These are phyloP conservation scores for Pleurotus ostreatus DNA, from an alignment of 768 basidiomycete species.

Conservation along the genomic window DNA sequence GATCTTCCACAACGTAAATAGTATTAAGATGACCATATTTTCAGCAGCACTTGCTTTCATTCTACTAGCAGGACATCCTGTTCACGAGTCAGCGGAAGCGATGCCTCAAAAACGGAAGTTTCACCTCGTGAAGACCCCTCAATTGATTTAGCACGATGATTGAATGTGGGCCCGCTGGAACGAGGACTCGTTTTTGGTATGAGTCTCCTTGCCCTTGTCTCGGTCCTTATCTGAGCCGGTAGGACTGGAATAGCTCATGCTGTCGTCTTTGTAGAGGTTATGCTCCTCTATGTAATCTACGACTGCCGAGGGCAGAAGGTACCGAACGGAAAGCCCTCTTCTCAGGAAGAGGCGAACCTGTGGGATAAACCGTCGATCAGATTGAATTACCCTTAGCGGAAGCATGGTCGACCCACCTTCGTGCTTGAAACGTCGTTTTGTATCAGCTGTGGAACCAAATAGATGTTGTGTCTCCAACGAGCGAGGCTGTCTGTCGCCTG, in stretches of 20 bases:
- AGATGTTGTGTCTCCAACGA: constrained; percentile 79
- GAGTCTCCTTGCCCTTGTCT: background rate
- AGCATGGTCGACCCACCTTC: constrained; percentile 46
- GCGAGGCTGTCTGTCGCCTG: constrained; percentile 74
- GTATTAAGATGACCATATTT: background rate
- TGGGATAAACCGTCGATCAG: background rate
- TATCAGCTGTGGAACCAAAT: constrained; percentile 90
- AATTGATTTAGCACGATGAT: background rate
- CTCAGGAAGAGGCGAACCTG: constrained; percentile 70
- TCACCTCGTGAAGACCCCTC: background rate
- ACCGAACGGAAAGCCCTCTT: constrained; percentile 79
- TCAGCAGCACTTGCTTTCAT: background rate
- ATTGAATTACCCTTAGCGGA: background rate
- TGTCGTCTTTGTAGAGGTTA: constrained; percentile 70
- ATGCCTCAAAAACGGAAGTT: too few relatives aligned
- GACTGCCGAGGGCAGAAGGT: constrained; percentile 86
- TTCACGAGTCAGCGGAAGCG: background rate
- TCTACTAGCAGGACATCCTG: background rate
- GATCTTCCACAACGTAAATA: background rate
- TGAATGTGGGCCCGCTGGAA: background rate
- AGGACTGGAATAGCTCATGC: constrained; percentile 6
- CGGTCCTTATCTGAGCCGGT: background rate
- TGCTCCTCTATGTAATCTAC: constrained; percentile 93
- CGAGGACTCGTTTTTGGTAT: background rate
- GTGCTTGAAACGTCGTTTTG: constrained; percentile 98